Percentiles rank a stretch among this genome's conserved stretches.
Evolutionary conservation across 345 rosid species (phyloP).

Genomic region (Aurinia saxatilis): DNA sequence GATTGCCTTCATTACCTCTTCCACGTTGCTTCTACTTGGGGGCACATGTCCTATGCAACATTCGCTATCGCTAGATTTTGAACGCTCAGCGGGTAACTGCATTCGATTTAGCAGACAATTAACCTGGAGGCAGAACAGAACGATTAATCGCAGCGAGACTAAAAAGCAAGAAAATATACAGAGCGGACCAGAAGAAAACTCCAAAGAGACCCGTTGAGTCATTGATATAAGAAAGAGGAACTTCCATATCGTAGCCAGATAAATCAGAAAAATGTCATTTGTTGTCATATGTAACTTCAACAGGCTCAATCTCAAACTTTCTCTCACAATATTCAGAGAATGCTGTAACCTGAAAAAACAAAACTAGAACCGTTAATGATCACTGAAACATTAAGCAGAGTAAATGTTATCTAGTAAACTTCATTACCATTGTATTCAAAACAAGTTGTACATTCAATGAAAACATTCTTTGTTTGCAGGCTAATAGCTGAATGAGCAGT

Average conservation of each 20-base stretch:
- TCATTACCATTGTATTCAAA: slow-evolving; percentile 80
- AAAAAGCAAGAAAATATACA: too few relatives aligned
- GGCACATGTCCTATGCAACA: too few relatives aligned
- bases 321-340: slow-evolving; percentile 70
- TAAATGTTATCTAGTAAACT: slow-evolving; percentile 4
- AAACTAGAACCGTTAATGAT: slow-evolving; percentile 1
- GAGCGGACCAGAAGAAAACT: too few relatives aligned
- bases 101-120: too few relatives aligned
- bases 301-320: slow-evolving; percentile 87
- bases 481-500: slow-evolving; percentile 92
- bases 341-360: slow-evolving; percentile 57
- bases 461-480: slow-evolving; percentile 82
- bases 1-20: too few relatives aligned
- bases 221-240: slow-evolving; percentile 71
- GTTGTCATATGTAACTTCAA: slow-evolving; percentile 62
- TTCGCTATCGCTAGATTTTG: too few relatives aligned
- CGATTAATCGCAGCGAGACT: too few relatives aligned
- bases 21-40: too few relatives aligned
- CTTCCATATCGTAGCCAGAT: slow-evolving; percentile 64
- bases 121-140: too few relatives aligned
- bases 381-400: not conserved
- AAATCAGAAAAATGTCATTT: slow-evolving; percentile 68
- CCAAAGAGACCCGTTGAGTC: slow-evolving; percentile 59
- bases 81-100: too few relatives aligned
- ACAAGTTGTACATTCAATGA: slow-evolving; percentile 97